Base-by-base conservation (phyloP, 2,329 filamentous ascomycete genomes). In the Sporothrix sp. region DNA sequence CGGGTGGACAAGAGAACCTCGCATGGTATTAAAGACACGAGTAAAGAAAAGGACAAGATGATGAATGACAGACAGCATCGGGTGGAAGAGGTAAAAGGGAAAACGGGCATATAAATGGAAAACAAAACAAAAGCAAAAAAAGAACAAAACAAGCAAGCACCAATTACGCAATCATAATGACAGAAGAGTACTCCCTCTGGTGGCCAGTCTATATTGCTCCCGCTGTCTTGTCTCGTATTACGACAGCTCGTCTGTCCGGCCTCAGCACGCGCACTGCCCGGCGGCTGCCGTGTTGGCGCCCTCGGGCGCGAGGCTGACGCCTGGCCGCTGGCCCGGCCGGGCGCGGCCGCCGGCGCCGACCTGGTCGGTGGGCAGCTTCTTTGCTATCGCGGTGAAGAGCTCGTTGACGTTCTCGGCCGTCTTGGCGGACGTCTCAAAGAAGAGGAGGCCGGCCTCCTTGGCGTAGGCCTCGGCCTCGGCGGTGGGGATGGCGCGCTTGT, bases 401-500 rank as follows among this genome's bases (percentile, higher is more conserved):
- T 97, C 93, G 62, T 83, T 81, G 50, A 98, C 93, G 62, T 98
- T 98, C 71, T 95, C 89, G 52, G 89, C 85, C 33, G 91, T 95
- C 77, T 98, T 98, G 58, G 93, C 93, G 10, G 90, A 96, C 3
- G 93, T 98, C 70, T 98, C 93, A 67, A 98, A 98, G 76, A 98
- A 98, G 49, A 98, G 78, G 6, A 98, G 79, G 37, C 88, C 88
- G 46, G 91, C 89, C 70, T 98, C 93, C 59, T 82, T 84, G 49
- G 93, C 90, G 65, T 98, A 98, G 50, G 90, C 88, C 70, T 96
- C 89, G 58, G 93, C 94, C 61, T 98, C 93, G 59, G 85, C 85
- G 20, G 86, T 85, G 54, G 83, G 66, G 55, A 98, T 93, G 37
- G 90, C 93, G 63, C 93, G 85, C 79, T 97, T 97, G 67, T 96